Evolutionary conservation across 2,329 filamentous ascomycete genomes (phyloP), one percentile per base, ranked within the genome.

Genomic region (Arthrinium puccinioides): DNA sequence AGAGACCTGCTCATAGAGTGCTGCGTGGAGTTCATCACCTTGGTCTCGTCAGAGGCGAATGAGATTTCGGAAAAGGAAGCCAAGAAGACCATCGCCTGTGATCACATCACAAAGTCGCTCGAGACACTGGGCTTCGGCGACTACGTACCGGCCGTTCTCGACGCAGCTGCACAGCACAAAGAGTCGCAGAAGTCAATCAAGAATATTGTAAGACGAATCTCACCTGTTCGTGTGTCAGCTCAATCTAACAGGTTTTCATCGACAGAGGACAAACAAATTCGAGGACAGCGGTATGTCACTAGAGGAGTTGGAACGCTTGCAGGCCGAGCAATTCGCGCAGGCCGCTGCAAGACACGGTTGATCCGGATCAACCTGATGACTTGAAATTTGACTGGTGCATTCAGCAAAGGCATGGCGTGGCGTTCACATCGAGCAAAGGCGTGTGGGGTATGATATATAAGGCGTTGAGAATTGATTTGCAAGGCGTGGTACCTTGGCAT

Each of bases 81-180:
- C 34, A 98, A 98, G 70, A 98, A 98, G 74, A 98, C 92, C 4
- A 98, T 98, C 51, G 90, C 90, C 10, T 94, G 87, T 61, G 92
- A 98, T 54, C 92, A 98, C 66, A 94, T 98, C 52, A 94, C 90
- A 55, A 90, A 90, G 56, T 92, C 92, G 1, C 74, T 98, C 28
- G 85, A 90, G 52, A 86, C 94, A 53, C 76, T 98, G 15, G 92
- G 90, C 2, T 98, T 97, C 60, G 75, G 81, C 9, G 88, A 95
- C 51, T 98, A 97, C 56, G 85, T 98, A 6, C 79, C 83, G 13
- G 85, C 89, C 42, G 87, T 98, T 8, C 63, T 68, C 30, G 54
- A 58, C 29, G 55, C 57, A 1, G 64, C 64, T 6, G 58, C 57
- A 5, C 64, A 67, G 56, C 92, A 96, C 61, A 96, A 94, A 63